A percentile compares a stretch with the other conserved stretches of the same genome.
phyloP scores from a whole-genome alignment of 2,329 filamentous ascomycete species.

The Curvularia eragrostidis region DNA sequence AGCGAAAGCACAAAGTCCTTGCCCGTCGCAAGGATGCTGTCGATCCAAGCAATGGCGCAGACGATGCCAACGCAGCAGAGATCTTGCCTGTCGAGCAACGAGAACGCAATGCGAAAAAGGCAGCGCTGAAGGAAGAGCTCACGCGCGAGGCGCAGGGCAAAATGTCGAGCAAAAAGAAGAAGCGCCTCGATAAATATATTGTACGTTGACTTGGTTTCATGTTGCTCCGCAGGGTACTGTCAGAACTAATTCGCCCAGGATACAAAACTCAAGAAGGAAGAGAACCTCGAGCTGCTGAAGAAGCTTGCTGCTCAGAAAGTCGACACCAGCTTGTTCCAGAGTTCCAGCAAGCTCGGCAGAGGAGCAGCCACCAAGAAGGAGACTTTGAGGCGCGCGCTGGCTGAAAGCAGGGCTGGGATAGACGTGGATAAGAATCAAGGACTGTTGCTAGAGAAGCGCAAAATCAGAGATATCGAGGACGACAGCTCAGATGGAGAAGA shows the following conservation, averaged over 20 bases:
- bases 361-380: constrained; percentile 72
- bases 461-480: constrained; percentile 29
- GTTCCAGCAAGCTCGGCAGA: constrained; percentile 77
- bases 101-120: constrained; percentile 62
- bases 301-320: constrained; percentile 80
- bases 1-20: constrained; percentile 68
- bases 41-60: constrained; percentile 48
- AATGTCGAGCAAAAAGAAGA: constrained; percentile 69
- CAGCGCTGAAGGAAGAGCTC: constrained; percentile 61
- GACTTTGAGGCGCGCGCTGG: constrained; percentile 67
- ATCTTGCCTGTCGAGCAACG: constrained; percentile 57
- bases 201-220: constrained; percentile 45
- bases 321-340: constrained; percentile 81
- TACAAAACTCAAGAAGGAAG: constrained; percentile 92
- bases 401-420: constrained; percentile 69
- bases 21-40: constrained; percentile 61
- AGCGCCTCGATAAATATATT: constrained; percentile 73
- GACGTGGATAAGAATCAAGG: constrained; percentile 62
- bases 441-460: constrained; percentile 59
- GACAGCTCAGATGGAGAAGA: constrained; percentile 40
- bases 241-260: constrained; percentile 59
- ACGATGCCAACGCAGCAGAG: constrained; percentile 62
- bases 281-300: constrained; percentile 82
- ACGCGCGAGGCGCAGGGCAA: constrained; percentile 61
- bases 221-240: not conserved